Evolutionary conservation across 2,329 filamentous ascomycete species (phyloP).

Genomic region (Achaetomium macrosporum): DNA sequence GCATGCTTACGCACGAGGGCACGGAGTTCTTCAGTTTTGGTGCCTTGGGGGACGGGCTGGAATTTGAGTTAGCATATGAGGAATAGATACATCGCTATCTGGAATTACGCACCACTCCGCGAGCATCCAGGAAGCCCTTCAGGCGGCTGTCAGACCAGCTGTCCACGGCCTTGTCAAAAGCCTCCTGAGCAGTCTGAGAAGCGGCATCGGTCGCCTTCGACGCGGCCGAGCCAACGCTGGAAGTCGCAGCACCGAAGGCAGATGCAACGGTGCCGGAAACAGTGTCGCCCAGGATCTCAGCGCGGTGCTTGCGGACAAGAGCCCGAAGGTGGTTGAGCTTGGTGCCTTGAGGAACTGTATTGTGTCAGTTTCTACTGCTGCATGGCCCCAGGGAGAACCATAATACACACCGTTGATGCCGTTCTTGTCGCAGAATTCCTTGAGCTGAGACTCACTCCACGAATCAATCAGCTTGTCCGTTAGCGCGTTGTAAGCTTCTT

Average conservation of each 20-base stretch:
- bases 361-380: conserved; percentile 16
- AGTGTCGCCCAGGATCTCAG: conserved; percentile 63
- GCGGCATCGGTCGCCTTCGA: conserved; percentile 69
- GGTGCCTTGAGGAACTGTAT: conserved; percentile 78
- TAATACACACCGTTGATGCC: conserved; percentile 49
- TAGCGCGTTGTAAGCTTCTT: conserved; percentile 65
- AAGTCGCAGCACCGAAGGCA: conserved; percentile 65
- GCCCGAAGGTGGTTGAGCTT: conserved; percentile 85
- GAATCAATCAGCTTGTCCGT: conserved; percentile 80
- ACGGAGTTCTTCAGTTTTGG: conserved; percentile 66
- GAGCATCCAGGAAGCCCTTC: conserved; percentile 72
- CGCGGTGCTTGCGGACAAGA: conserved; percentile 81
- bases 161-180: conserved; percentile 57
- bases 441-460: conserved; percentile 85
- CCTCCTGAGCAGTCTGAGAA: conserved; percentile 55
- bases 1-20: conserved; percentile 67
- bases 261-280: conserved; percentile 51
- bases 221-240: conserved; percentile 68
- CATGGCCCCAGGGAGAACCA: background rate
- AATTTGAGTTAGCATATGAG: background rate
- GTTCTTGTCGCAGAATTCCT: conserved; percentile 90
- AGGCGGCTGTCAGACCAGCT: conserved; percentile 71
- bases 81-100: background rate
- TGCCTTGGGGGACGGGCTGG: conserved; percentile 60
- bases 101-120: conserved; percentile 47